Evolutionary conservation across 2,329 filamentous ascomycete species (phyloP).

Genomic region (Colletotrichum scovillei): DNA sequence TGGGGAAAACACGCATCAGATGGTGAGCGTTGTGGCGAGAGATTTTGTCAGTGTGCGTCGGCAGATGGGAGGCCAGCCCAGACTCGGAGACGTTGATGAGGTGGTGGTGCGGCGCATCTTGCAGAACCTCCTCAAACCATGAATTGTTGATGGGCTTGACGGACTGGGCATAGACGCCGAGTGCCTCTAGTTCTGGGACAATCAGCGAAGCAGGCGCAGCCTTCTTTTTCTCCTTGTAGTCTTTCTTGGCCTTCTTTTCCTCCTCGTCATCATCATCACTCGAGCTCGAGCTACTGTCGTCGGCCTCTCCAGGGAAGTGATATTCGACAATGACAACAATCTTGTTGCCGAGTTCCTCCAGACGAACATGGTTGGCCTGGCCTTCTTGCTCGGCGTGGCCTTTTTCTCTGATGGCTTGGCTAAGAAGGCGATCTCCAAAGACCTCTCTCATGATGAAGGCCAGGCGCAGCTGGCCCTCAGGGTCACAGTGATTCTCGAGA

Average conservation of each 20-base stretch:
- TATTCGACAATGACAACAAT: conserved; percentile 77
- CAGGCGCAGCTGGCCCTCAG: conserved; percentile 69
- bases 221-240: conserved; percentile 63
- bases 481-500: conserved; percentile 74
- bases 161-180: conserved; percentile 77
- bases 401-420: conserved; percentile 65
- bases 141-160: conserved; percentile 75
- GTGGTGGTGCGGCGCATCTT: conserved; percentile 72
- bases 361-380: conserved; percentile 62
- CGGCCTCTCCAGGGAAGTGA: conserved; percentile 65
- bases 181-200: conserved; percentile 71
- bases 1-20: conserved; percentile 78
- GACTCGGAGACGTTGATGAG: conserved; percentile 78
- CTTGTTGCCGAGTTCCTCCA: conserved; percentile 70
- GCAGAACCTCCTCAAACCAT: conserved; percentile 67
- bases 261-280: conserved; percentile 56
- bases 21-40: conserved; percentile 71
- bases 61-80: conserved; percentile 64
- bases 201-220: conserved; percentile 60
- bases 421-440: conserved; percentile 70
- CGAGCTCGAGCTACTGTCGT: conserved; percentile 49
- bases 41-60: conserved; percentile 59
- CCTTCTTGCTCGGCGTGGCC: conserved; percentile 66
- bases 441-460: conserved; percentile 74
- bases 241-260: conserved; percentile 51